Base-by-base conservation (phyloP, 2,329 filamentous ascomycete genomes). In the Ophiosphaerella korrae region DNA sequence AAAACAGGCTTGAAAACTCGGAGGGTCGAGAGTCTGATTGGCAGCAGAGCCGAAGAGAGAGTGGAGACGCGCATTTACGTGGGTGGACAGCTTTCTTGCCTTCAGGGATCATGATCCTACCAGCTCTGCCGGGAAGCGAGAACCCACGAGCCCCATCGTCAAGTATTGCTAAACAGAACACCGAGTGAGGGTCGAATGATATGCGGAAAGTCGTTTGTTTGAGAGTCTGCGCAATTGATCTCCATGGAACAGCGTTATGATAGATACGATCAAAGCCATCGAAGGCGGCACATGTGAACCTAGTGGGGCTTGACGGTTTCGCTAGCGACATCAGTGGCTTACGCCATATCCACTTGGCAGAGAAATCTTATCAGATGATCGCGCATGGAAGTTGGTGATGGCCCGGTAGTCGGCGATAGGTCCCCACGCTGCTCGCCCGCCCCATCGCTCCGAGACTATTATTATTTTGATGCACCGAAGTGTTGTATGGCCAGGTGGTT, bases 351-450 rank as follows among this genome's bases (percentile, higher is more conserved):
- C 8, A 14, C 31, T 8, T 48, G 3, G 18, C 3, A 21, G 18
- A 4, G 18, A 21, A 36, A 48, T 48, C 45, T 48, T 48, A 48
- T 48, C 45, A 18, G 45, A 48, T 48, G 38, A 37, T 47, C 39
- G 38, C 37, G 37, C 45, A 48, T 37, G 13, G 42, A 42, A 7
- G 21, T 48, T 39, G 45, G 38, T 42, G 32, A 42, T 42, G 33
- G n/a, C 39, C 45, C 45, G 45, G 37, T 21, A 21, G 18, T 21
- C 18, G 18, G 18, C 18, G 18, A 21, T 21, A 21, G 18, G 18
- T 21, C 18, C 18, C 18, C 18, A 21, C 18, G 18, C 18, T 21
- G 18, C 18, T 21, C 18, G 18, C 3, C 3, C 3, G 18, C 18
- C 18, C 18, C 18, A 21, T 21, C 5, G 5, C 5, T 4, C 18